A percentile compares a stretch with the other conserved stretches of the same genome.
Evolutionary conservation across 768 basidiomycete species (phyloP).

Genomic region (Tricholoma terreum): DNA sequence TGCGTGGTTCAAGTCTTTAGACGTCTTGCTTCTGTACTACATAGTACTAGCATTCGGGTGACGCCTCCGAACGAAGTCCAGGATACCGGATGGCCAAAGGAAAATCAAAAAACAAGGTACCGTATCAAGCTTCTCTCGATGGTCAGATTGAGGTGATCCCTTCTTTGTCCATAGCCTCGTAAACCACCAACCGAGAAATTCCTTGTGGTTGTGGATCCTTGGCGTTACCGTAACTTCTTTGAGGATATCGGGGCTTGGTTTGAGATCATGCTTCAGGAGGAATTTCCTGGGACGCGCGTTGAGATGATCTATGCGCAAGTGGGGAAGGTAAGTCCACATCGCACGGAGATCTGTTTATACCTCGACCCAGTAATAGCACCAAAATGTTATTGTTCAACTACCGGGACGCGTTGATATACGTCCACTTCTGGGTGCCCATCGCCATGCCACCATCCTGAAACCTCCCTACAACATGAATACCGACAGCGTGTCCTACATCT

Average conservation of each 20-base stretch:
- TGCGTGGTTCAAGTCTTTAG: too few relatives aligned
- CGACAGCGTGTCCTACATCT: conserved; percentile 9
- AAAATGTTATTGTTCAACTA: conserved; percentile 12
- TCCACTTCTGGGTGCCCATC: conserved; percentile 12
- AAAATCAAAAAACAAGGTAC: neutral
- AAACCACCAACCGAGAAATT: conserved; percentile 10
- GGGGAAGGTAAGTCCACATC: conserved; percentile 23
- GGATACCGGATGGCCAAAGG: too few relatives aligned
- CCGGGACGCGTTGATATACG: conserved; percentile 6
- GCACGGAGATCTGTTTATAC: neutral
- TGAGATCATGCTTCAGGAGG: conserved; percentile 30
- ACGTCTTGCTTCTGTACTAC: too few relatives aligned
- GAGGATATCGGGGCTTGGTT: conserved; percentile 34
- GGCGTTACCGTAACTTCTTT: conserved; percentile 24
- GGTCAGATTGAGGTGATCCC: too few relatives aligned
- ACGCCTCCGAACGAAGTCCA: too few relatives aligned
- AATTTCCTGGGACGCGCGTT: conserved; percentile 23
- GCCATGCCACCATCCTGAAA: conserved; percentile 3
- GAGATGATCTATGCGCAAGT: conserved; percentile 27
- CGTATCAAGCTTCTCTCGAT: neutral
- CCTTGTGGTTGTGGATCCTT: conserved; percentile 29
- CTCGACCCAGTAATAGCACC: conserved; percentile 5
- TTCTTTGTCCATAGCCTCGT: neutral
- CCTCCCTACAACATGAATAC: conserved; percentile 3
- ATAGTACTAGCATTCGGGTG: too few relatives aligned